phyloP scores from a whole-genome alignment of 371 early-diverging fungal genomes.

The Mortierella sp. region DNA sequence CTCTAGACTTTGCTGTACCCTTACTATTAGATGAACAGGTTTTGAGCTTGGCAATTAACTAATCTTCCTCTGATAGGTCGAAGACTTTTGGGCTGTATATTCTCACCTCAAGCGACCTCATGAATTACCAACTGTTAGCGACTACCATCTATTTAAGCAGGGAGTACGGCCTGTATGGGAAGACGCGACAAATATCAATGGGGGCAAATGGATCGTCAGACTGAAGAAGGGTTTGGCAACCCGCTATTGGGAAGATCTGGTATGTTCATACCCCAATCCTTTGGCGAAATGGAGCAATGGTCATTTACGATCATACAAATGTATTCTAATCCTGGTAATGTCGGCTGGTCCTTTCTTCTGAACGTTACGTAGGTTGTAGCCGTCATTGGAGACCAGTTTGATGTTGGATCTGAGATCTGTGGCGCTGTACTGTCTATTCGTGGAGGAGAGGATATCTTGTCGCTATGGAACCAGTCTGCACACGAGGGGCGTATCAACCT shows the following conservation, averaged over 20 bases:
- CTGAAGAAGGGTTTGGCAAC: constrained; percentile 94
- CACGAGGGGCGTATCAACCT: constrained; percentile 86
- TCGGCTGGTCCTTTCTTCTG: neutral
- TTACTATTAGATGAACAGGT: neutral
- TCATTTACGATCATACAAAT: no score
- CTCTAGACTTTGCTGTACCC: neutral
- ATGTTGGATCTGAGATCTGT: constrained; percentile 91
- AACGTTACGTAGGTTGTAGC: constrained; percentile 76
- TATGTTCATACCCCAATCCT: constrained; percentile 35
- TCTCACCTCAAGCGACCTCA: constrained; percentile 87
- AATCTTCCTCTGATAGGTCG: constrained; percentile 66
- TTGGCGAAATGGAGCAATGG: neutral
- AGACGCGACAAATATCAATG: constrained; percentile 90
- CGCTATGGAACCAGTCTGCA: constrained; percentile 94
- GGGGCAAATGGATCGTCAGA: constrained; percentile 98
- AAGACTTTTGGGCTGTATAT: constrained; percentile 96
- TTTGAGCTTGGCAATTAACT: neutral
- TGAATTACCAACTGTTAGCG: constrained; percentile 91
- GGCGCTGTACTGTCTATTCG: constrained; percentile 97
- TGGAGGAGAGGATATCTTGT: constrained; percentile 93
- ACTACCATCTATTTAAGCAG: constrained; percentile 95
- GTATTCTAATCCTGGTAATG: no score
- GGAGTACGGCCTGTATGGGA: constrained; percentile 99
- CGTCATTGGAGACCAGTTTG: constrained; percentile 93
- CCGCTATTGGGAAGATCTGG: constrained; percentile 95